Percentiles rank a stretch among this genome's conserved stretches.
phyloP scores from a whole-genome alignment of 148 eudicot species.

The Cornus suecica region DNA sequence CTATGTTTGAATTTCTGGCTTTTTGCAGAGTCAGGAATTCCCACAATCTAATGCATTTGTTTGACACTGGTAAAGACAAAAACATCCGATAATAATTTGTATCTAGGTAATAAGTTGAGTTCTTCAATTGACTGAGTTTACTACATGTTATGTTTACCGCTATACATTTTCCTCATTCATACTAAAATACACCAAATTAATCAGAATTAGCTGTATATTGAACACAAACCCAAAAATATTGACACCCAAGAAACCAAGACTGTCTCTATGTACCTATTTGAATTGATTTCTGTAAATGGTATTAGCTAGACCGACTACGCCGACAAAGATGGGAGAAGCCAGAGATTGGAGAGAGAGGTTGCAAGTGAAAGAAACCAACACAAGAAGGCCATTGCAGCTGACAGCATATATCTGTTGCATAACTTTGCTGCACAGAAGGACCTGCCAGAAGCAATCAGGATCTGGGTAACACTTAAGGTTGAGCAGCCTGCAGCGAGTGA shows the following conservation, averaged over 20 bases:
- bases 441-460: no score
- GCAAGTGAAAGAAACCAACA: conserved; percentile 73
- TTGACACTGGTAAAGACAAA: no score
- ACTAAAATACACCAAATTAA: not conserved
- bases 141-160: no score
- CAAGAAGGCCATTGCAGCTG: conserved; percentile 85
- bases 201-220: not conserved
- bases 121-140: not conserved
- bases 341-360: conserved; percentile 76
- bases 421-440: conserved; percentile 42
- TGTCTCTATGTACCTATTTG: conserved; percentile 4
- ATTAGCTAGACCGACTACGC: not conserved
- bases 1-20: no score
- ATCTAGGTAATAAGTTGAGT: not conserved
- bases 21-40: no score
- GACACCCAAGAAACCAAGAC: not conserved
- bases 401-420: conserved; percentile 68
- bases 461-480: conserved; percentile 68
- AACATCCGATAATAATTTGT: no score
- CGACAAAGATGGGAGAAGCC: conserved; percentile 66
- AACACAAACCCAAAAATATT: no score
- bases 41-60: no score
- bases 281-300: conserved; percentile 13
- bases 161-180: not conserved
- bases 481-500: conserved; percentile 84